Percentiles rank a stretch among this genome's conserved stretches.
phyloP scores from a whole-genome alignment of 139 green algal species.

The Micromonas commoda region DNA sequence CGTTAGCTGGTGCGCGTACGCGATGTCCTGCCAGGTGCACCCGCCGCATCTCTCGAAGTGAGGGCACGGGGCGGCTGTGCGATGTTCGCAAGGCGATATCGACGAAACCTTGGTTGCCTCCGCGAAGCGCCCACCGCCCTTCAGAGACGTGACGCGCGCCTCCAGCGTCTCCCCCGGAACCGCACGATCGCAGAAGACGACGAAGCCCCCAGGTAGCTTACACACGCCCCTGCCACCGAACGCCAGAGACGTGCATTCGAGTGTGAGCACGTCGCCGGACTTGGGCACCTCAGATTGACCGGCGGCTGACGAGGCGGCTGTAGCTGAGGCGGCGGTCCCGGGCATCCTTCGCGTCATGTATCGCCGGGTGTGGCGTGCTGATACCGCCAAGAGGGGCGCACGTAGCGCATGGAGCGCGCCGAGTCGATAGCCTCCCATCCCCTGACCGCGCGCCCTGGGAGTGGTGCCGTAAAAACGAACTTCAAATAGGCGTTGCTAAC shows the following conservation, averaged over 20 bases:
- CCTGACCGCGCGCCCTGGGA: too few species aligned
- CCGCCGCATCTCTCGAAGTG: slow-evolving; percentile 68
- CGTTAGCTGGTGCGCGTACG: slow-evolving; percentile 62
- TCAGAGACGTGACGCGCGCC: slow-evolving; percentile 41
- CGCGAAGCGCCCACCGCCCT: slow-evolving; percentile 38
- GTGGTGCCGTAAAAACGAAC: too few species aligned
- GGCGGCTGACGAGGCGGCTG: too few species aligned
- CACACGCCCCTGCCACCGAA: slow-evolving; percentile 55
- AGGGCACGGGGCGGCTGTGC: slow-evolving; percentile 49
- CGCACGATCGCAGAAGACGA: slow-evolving; percentile 59
- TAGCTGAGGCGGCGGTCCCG: too few species aligned
- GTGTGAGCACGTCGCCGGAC: slow-evolving; percentile 29
- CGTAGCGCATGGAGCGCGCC: too few species aligned
- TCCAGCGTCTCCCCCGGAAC: slow-evolving; percentile 63
- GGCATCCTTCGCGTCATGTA: too few species aligned
- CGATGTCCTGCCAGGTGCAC: slow-evolving; percentile 70
- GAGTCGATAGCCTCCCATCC: too few species aligned
- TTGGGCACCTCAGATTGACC: too few species aligned
- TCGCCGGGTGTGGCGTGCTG: too few species aligned
- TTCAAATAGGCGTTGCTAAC: too few species aligned
- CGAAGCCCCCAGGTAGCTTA: slow-evolving; percentile 41
- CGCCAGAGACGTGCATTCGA: slow-evolving; percentile 45
- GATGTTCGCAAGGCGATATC: slow-evolving; percentile 39
- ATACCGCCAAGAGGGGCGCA: too few species aligned
- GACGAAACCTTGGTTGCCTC: slow-evolving; percentile 51